Evolutionary conservation across 2,329 filamentous ascomycete genomes (phyloP).

Genomic region (Cucurbitaria berberidis): DNA sequence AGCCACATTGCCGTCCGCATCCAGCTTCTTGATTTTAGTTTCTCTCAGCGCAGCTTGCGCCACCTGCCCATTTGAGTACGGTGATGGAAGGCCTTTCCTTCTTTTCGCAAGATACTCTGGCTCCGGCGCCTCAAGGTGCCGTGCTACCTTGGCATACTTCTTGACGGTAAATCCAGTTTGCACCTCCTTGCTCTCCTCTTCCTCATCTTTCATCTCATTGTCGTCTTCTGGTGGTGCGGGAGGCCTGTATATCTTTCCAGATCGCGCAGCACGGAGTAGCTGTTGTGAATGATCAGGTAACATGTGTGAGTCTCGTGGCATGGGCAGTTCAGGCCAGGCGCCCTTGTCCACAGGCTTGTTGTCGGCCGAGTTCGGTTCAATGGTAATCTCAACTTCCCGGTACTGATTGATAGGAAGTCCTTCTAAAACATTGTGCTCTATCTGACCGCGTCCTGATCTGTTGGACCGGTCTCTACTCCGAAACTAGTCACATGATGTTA

Average conservation of each 20-base stretch:
- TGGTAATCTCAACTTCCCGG: slow-evolving; percentile 70
- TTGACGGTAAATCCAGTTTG: slow-evolving; percentile 61
- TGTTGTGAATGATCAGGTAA: slow-evolving; percentile 81
- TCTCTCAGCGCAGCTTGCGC: slow-evolving; percentile 64
- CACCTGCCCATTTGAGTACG: slow-evolving; percentile 33
- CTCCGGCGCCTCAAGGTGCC: slow-evolving; percentile 64
- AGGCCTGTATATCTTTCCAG: slow-evolving; percentile 76
- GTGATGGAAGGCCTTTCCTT: slow-evolving; percentile 63
- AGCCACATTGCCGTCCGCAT: slow-evolving; percentile 78
- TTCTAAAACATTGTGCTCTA: slow-evolving; percentile 70
- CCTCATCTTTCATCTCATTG: slow-evolving; percentile 54
- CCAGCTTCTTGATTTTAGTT: slow-evolving; percentile 78
- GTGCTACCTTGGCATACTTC: slow-evolving; percentile 65
- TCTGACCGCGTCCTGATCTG: slow-evolving; percentile 62
- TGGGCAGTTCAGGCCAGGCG: slow-evolving; percentile 79
- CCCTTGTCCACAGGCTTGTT: slow-evolving; percentile 68
- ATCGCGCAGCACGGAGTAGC: slow-evolving; percentile 79
- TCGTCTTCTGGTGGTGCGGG: slow-evolving; percentile 71
- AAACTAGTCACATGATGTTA: slow-evolving; percentile 53
- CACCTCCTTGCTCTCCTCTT: slow-evolving; percentile 50
- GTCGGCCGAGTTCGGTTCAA: slow-evolving; percentile 69
- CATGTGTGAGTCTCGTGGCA: slow-evolving; percentile 85
- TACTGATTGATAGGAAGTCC: slow-evolving; percentile 91
- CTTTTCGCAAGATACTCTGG: slow-evolving; percentile 68
- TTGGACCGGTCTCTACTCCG: slow-evolving; percentile 64